Percentiles rank a stretch among this genome's conserved stretches.
phyloP scores from a whole-genome alignment of 2,329 filamentous ascomycete genomes.

The Colletotrichum destructivum region DNA sequence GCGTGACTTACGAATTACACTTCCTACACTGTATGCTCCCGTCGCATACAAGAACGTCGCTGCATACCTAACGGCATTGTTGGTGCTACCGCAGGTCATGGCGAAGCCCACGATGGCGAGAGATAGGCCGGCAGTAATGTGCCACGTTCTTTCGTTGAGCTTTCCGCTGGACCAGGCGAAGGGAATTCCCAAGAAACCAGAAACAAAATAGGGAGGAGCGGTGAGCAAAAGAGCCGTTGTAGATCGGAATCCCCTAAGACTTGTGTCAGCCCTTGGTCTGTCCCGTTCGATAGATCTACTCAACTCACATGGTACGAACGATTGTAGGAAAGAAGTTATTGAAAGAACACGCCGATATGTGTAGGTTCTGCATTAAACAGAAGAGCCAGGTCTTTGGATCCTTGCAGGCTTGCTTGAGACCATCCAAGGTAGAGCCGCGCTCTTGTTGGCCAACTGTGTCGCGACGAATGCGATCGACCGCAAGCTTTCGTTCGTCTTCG shows the following conservation, averaged over 20 bases:
- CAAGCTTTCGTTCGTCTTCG: slow-evolving; percentile 28
- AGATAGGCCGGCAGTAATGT: slow-evolving; percentile 59
- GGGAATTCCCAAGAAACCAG: slow-evolving; percentile 45
- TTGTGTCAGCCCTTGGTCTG: background rate
- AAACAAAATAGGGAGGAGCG: slow-evolving; percentile 43
- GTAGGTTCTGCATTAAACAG: slow-evolving; percentile 17
- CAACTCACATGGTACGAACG: slow-evolving; percentile 38
- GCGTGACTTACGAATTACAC: slow-evolving; percentile 35
- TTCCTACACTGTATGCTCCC: slow-evolving; percentile 30
- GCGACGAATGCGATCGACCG: slow-evolving; percentile 29
- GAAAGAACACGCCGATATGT: slow-evolving; percentile 42
- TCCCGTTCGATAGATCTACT: background rate
- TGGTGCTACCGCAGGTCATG: slow-evolving; percentile 25
- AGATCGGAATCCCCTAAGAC: slow-evolving; percentile 26
- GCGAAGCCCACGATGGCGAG: slow-evolving; percentile 51
- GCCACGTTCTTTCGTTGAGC: slow-evolving; percentile 64
- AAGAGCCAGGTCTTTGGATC: slow-evolving; percentile 50
- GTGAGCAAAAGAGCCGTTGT: slow-evolving; percentile 54
- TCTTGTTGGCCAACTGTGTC: slow-evolving; percentile 36
- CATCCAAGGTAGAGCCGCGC: slow-evolving; percentile 30
- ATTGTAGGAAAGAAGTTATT: slow-evolving; percentile 46
- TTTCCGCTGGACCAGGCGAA: slow-evolving; percentile 57
- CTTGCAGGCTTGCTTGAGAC: slow-evolving; percentile 35
- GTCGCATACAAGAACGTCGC: slow-evolving; percentile 41
- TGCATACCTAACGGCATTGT: slow-evolving; percentile 32